Evolutionary conservation across 2,329 filamentous ascomycete genomes (phyloP).

Genomic region (Fusarium sp.): DNA sequence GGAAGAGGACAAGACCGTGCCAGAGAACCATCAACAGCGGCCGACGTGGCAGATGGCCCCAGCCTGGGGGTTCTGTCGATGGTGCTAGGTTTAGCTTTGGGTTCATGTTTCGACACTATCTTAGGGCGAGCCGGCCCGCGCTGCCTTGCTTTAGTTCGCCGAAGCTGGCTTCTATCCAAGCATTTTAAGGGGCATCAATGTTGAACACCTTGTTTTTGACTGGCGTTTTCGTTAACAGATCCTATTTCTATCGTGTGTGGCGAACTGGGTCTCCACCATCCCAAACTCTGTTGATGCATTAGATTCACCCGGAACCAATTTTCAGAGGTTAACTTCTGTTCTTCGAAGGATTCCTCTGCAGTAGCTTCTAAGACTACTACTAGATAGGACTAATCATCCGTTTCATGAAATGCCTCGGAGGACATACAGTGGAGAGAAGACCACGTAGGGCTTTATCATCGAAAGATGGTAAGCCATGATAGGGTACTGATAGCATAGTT

Average conservation of each 20-base stretch:
- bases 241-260: background rate
- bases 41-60: background rate
- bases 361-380: background rate
- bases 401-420: background rate
- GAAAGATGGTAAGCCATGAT: background rate
- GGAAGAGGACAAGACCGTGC: background rate
- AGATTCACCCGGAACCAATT: accelerated
- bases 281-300: background rate
- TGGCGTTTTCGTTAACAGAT: background rate
- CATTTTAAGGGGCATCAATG: accelerated
- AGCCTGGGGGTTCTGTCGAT: no score
- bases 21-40: background rate
- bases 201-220: background rate
- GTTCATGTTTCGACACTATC: background rate
- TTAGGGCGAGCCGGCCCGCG: background rate
- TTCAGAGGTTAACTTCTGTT: background rate
- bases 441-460: background rate
- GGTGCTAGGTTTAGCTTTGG: background rate
- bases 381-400: background rate
- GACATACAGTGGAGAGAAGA: background rate
- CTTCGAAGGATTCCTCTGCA: background rate
- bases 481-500: background rate
- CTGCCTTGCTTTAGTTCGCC: background rate
- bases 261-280: accelerated
- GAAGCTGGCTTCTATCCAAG: background rate